phyloP scores from a whole-genome alignment of 73 alveolate species.

The Tetrahymena elliotti region DNA sequence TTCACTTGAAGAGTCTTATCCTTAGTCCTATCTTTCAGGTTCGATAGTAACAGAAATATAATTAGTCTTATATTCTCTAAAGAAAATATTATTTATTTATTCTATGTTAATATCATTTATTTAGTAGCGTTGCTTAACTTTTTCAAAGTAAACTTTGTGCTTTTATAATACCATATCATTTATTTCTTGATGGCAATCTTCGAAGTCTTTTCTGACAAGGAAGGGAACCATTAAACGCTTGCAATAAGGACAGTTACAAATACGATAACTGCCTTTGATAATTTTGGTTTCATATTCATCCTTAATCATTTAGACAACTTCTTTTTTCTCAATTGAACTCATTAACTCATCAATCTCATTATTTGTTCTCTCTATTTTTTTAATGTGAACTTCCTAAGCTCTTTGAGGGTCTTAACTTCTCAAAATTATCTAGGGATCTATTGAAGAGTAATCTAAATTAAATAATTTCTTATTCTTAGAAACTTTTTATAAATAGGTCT shows the following conservation, averaged over 20 bases:
- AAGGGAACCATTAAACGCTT: not conserved
- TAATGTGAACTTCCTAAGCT: not conserved
- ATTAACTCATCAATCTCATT: not conserved
- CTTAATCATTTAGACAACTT: not conserved
- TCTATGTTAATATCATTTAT: not conserved
- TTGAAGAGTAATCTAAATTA: not conserved
- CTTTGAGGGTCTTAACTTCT: not conserved
- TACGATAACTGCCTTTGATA: not conserved
- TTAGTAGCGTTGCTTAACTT: not conserved
- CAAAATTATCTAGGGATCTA: not conserved
- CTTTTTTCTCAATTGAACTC: not conserved
- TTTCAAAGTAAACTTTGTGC: not conserved
- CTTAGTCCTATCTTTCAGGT: not conserved
- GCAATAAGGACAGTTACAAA: not conserved
- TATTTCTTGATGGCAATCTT: not conserved
- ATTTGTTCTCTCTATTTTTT: not conserved
- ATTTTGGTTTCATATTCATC: not conserved
- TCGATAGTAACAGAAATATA: not conserved
- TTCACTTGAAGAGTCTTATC: not conserved
- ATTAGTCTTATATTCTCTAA: not conserved
- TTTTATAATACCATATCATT: not conserved
- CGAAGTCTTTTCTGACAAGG: not conserved
- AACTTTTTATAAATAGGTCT: not conserved
- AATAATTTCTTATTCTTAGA: not conserved
- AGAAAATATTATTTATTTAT: not conserved